Percentiles rank a stretch among this genome's conserved stretches.
These are phyloP conservation scores for Leishmania tarentolae DNA, from an alignment of 208 protist species.

Conservation along the genomic window DNA sequence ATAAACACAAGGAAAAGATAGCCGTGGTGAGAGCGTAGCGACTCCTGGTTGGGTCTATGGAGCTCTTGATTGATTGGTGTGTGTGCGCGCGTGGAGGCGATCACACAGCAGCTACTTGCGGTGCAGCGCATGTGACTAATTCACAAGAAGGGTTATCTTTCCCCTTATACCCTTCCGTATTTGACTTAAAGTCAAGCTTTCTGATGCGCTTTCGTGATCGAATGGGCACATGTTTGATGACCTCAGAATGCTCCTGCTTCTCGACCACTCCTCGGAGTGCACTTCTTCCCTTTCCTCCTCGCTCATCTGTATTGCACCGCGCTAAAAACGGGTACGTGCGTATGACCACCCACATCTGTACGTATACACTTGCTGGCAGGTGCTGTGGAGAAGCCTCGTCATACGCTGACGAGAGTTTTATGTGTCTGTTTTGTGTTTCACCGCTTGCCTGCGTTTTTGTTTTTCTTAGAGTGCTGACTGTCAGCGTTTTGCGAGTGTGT, in stretches of 20 bases:
- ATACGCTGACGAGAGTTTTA: not conserved
- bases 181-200: not conserved
- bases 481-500: not conserved
- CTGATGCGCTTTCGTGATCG: not conserved
- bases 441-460: not conserved
- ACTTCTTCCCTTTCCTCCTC: not conserved
- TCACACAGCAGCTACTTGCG: not conserved
- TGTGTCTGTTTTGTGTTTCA: not conserved
- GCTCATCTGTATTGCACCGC: not conserved
- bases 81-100: not conserved
- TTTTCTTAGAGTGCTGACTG: not conserved
- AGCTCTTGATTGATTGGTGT: not conserved
- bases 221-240: not conserved
- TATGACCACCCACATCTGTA: not conserved
- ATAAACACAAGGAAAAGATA: not conserved
- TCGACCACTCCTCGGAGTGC: not conserved
- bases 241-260: not conserved
- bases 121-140: not conserved
- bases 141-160: not conserved
- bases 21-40: not conserved
- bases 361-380: not conserved
- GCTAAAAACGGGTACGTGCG: not conserved
- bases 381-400: not conserved
- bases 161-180: not conserved
- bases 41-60: not conserved